Evolutionary conservation across 2,329 filamentous ascomycete species (phyloP).

Genomic region (Tolypocladium capitatum): DNA sequence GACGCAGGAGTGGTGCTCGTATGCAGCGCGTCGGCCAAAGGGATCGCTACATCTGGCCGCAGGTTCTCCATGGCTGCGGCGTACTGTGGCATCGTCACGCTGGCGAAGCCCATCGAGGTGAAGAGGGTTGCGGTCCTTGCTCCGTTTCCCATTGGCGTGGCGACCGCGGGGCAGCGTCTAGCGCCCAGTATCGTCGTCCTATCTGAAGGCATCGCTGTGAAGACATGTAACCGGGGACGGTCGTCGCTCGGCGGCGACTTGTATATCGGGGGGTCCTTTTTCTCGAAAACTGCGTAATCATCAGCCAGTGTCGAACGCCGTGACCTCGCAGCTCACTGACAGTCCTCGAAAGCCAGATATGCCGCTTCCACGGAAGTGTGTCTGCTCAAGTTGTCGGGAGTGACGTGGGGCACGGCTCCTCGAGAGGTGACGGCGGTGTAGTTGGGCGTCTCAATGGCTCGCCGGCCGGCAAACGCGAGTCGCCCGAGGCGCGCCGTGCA

Average conservation of each 20-base stretch:
- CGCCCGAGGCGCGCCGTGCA: slow-evolving; percentile 51
- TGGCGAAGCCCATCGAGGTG: slow-evolving; percentile 75
- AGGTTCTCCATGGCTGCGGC: slow-evolving; percentile 49
- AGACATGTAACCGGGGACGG: slow-evolving; percentile 54
- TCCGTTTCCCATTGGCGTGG: slow-evolving; percentile 57
- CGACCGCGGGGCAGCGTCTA: slow-evolving; percentile 63
- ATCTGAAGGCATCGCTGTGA: slow-evolving; percentile 57
- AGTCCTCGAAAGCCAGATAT: slow-evolving; percentile 84
- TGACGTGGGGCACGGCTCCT: slow-evolving; percentile 75
- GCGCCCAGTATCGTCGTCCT: slow-evolving; percentile 61
- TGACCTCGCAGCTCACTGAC: slow-evolving; percentile 40
- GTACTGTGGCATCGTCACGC: slow-evolving; percentile 58
- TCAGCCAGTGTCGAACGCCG: background rate
- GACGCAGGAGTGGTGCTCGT: slow-evolving; percentile 39
- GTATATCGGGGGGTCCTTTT: slow-evolving; percentile 35
- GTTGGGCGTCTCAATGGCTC: slow-evolving; percentile 66
- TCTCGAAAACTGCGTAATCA: slow-evolving; percentile 37
- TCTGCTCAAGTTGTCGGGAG: slow-evolving; percentile 65
- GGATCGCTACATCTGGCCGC: slow-evolving; percentile 67
- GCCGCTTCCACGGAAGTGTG: slow-evolving; percentile 53
- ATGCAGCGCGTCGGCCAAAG: slow-evolving; percentile 56
- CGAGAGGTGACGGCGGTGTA: slow-evolving; percentile 71
- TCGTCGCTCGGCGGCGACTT: slow-evolving; percentile 18
- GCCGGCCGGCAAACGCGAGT: slow-evolving; percentile 47
- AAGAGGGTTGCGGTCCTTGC: slow-evolving; percentile 60